phyloP scores from a whole-genome alignment of 306 rosid species.

The Quercus gilva region DNA sequence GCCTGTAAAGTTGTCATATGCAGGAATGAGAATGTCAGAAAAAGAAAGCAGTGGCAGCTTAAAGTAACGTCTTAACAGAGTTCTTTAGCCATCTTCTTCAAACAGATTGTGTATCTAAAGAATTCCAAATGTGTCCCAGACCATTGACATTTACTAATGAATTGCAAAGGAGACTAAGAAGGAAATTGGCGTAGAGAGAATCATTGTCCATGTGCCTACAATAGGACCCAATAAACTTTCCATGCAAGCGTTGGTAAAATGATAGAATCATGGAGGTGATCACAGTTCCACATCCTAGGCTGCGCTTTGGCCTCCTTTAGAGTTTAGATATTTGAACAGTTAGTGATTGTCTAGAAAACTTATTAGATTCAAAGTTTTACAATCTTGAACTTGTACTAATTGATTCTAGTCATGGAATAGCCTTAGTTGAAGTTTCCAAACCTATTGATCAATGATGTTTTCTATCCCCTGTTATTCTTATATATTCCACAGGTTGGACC shows the following conservation, averaged over 20 bases:
- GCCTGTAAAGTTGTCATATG: slow-evolving; percentile 51
- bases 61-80: background rate
- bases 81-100: background rate
- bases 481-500: too few relatives aligned
- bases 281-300: background rate
- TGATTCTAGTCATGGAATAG: too few relatives aligned
- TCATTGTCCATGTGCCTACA: background rate
- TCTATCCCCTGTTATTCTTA: too few relatives aligned
- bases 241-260: background rate
- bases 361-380: background rate
- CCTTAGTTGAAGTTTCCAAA: too few relatives aligned
- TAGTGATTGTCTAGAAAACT: background rate
- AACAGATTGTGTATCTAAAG: background rate
- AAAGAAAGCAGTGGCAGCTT: background rate
- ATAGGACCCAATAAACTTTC: background rate
- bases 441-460: too few relatives aligned
- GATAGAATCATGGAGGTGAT: background rate
- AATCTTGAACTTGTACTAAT: background rate
- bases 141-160: background rate
- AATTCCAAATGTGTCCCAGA: background rate
- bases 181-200: background rate
- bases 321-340: background rate
- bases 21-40: background rate
- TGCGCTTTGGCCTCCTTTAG: background rate
- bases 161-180: background rate